These are phyloP conservation scores for Angomonas desouzai DNA, from an alignment of 208 protist species.

Conservation along the genomic window DNA sequence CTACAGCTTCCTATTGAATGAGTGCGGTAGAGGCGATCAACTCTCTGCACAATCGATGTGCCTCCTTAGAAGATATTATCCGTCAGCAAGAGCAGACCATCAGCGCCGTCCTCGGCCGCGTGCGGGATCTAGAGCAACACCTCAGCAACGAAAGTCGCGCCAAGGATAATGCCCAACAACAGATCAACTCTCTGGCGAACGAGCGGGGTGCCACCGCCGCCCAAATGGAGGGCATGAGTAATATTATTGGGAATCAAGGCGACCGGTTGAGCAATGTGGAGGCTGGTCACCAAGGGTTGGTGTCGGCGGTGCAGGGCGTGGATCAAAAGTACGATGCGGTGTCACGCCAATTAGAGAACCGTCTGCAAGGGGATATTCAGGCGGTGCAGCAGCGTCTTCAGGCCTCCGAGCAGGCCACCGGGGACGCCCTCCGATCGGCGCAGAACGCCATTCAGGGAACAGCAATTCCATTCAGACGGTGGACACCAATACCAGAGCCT, in stretches of 20 bases:
- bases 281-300: slow-evolving; percentile 44
- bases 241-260: slow-evolving; percentile 32
- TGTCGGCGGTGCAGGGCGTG: slow-evolving; percentile 34
- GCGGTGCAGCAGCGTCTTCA: slow-evolving; percentile 50
- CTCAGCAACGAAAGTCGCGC: slow-evolving; percentile 41
- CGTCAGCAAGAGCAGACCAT: slow-evolving; percentile 67
- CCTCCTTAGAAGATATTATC: slow-evolving; percentile 81
- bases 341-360: slow-evolving; percentile 51
- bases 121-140: slow-evolving; percentile 77
- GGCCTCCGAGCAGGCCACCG: slow-evolving; percentile 35
- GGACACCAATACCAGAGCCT: slow-evolving; percentile 40
- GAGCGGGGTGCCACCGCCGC: slow-evolving; percentile 25
- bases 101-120: slow-evolving; percentile 49
- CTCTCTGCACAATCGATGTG: slow-evolving; percentile 49
- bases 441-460: slow-evolving; percentile 49
- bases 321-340: slow-evolving; percentile 47
- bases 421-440: slow-evolving; percentile 39
- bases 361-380: slow-evolving; percentile 50
- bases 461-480: slow-evolving; percentile 37
- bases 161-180: slow-evolving; percentile 43
- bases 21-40: slow-evolving; percentile 24
- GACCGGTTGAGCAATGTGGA: slow-evolving; percentile 54
- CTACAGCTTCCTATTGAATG: too few species aligned
- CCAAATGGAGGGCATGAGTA: slow-evolving; percentile 17
- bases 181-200: slow-evolving; percentile 28